Evolutionary conservation across 2,329 filamentous ascomycete species (phyloP).

Genomic region (Colletotrichum siamense): DNA sequence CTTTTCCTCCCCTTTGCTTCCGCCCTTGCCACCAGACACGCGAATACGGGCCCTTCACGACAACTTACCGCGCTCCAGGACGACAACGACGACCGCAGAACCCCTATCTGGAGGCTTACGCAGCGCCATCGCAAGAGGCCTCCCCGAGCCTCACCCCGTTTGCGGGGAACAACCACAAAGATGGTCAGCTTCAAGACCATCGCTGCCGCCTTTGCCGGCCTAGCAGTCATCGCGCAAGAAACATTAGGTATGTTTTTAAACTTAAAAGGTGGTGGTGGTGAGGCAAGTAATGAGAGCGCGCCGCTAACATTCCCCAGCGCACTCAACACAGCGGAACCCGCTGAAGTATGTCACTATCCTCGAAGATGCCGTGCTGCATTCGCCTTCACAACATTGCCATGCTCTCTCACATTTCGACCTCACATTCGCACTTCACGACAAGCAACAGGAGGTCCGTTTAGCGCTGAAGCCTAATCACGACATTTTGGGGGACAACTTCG

Average conservation of each 20-base stretch:
- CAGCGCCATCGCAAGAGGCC: slow-evolving; percentile 3
- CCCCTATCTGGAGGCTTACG: slow-evolving; percentile 2
- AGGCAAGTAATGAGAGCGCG: not conserved
- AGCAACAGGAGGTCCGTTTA: slow-evolving; percentile 75
- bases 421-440: slow-evolving; percentile 75
- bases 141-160: slow-evolving; percentile 17
- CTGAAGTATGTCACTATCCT: slow-evolving; percentile 76
- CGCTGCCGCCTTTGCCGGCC: slow-evolving; percentile 33
- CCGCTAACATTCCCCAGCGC: slow-evolving; percentile 47
- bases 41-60: not conserved
- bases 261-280: not conserved
- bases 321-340: slow-evolving; percentile 78
- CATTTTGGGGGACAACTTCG: slow-evolving; percentile 78
- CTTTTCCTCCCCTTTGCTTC: not conserved
- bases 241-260: slow-evolving; percentile 32
- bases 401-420: slow-evolving; percentile 85
- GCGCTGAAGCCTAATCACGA: slow-evolving; percentile 90
- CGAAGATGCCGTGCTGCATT: slow-evolving; percentile 78
- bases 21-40: not conserved
- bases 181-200: slow-evolving; percentile 40
- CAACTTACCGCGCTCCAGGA: not conserved
- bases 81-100: not conserved
- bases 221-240: slow-evolving; percentile 34
- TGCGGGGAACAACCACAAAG: slow-evolving; percentile 22
- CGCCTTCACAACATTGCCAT: slow-evolving; percentile 79